Conservation (phyloP, 208 protist genomes). For the Leishmania lainsoni region DNA sequence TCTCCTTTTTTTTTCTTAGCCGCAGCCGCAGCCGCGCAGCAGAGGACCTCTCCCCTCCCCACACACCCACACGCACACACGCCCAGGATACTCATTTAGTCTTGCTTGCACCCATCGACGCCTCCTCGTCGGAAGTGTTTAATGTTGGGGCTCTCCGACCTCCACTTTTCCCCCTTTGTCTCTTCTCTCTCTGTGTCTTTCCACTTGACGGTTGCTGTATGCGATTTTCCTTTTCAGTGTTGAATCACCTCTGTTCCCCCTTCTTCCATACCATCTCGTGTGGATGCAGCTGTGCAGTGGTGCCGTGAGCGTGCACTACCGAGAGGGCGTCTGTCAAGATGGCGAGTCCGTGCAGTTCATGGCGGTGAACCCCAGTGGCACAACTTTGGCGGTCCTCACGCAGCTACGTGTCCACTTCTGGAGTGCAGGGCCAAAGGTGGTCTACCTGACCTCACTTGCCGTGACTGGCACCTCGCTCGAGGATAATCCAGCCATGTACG, state of each 20-base stretch:
- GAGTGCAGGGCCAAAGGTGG: constrained; percentile 31
- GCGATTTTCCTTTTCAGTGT: background rate
- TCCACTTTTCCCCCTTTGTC: background rate
- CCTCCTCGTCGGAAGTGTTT: background rate
- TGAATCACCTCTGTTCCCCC: background rate
- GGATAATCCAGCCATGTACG: constrained; percentile 49
- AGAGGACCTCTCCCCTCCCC: background rate
- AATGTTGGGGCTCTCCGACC: background rate
- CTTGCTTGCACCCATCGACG: background rate
- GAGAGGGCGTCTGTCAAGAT: constrained; percentile 17
- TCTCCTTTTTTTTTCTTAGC: background rate
- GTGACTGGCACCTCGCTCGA: constrained; percentile 43
- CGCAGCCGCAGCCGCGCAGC: background rate
- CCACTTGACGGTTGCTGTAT: background rate
- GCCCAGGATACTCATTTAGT: background rate
- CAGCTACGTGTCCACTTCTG: constrained; percentile 68
- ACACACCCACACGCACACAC: background rate
- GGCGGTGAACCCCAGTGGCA: constrained; percentile 37
- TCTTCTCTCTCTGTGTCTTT: background rate
- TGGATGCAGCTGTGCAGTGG: constrained; percentile 33
- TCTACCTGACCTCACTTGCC: constrained; percentile 46
- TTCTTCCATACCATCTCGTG: background rate
- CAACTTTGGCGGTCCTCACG: constrained; percentile 53
- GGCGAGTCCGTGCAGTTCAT: constrained; percentile 51
- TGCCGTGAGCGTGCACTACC: constrained; percentile 25